Evolutionary conservation across 2,329 filamentous ascomycete species (phyloP), one percentile per base, ranked within the genome.

Genomic region (Atkinsonella texensis): DNA sequence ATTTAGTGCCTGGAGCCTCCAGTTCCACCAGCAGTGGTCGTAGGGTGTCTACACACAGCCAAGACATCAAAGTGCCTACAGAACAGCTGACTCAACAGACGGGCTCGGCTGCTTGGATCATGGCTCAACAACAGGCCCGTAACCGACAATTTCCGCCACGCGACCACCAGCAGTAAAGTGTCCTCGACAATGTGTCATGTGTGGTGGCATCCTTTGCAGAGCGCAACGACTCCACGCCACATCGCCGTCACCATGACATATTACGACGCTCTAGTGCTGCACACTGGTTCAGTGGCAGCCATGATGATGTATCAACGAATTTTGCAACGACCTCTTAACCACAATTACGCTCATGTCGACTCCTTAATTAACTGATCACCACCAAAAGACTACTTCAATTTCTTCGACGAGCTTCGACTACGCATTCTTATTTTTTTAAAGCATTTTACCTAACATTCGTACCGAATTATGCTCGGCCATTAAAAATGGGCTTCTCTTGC

Each of bases 61-160:
- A 79, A 46, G 80, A 83, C 55, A 74, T 77, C 57, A 84, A 84
- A 64, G 53, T 80, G 55, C 80, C 79, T 53, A 74, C 74, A 40
- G 80, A 84, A 64, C 74, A 80, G 56, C 77, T 75, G n/a, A 72
- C 67, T 33, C 67, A 73, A 56, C 74, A 77, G 56, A 73, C 68
- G 46, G 73, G 74, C 45, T 72, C 74, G 41, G 63, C 74, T 15
- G 74, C 78, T 60, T 78, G 75, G 72, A 57, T 74, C 51, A 68
- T 71, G 49, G 73, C 75, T 52, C 70, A 74, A 53, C 71, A 75
- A 59, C 68, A 69, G 56, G 67, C 66, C 20, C 67, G 63, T 51
- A 62, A 66, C 53, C 65, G 65, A 44, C 68, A 67, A 39, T 71
- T 67, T 52, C 68, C 73, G 45, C 72, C 72, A 10, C 69, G 71